These are phyloP conservation scores for Vaccinium darrowii DNA, from an alignment of 148 eudicot species.

Conservation along the genomic window DNA sequence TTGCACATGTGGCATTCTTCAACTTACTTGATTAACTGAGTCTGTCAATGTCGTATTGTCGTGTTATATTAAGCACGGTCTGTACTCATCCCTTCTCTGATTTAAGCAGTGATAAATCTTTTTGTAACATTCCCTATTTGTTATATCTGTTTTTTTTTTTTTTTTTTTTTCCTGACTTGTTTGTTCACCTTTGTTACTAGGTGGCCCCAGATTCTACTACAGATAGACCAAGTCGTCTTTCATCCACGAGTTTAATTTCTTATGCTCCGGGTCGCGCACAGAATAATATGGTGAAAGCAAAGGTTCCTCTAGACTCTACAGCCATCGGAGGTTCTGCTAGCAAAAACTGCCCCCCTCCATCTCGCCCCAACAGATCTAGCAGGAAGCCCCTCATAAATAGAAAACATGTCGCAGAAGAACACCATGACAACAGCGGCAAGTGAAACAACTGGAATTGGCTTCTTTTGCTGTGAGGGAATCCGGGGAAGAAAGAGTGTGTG, in stretches of 20 bases:
- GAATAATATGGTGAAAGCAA: slow-evolving; percentile 6
- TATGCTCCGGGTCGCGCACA: slow-evolving; percentile 20
- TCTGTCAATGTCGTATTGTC: neutral
- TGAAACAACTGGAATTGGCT: slow-evolving; percentile 9
- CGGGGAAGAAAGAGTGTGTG: slow-evolving; percentile 34
- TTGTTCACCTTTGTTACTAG: slow-evolving; percentile 6
- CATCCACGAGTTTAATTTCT: slow-evolving; percentile 50
- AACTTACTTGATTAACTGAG: neutral
- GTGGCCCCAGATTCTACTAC: neutral
- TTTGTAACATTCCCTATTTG: neutral
- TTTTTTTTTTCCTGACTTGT: neutral
- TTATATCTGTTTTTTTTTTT: neutral
- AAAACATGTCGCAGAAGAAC: slow-evolving; percentile 13
- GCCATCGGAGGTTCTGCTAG: slow-evolving; percentile 8
- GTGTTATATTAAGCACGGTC: neutral
- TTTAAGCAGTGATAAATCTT: neutral
- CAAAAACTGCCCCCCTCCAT: slow-evolving; percentile 14
- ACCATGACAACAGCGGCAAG: slow-evolving; percentile 15
- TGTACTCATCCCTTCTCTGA: neutral
- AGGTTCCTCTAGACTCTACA: slow-evolving; percentile 8
- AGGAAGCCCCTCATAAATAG: slow-evolving; percentile 20
- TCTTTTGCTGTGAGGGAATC: slow-evolving; percentile 25
- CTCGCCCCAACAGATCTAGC: slow-evolving; percentile 28
- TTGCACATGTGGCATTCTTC: neutral
- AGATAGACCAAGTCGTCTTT: slow-evolving; percentile 25